phyloP scores from a whole-genome alignment of 192 early-diverging fungal species.

The Phlyctochytrium planicorne region DNA sequence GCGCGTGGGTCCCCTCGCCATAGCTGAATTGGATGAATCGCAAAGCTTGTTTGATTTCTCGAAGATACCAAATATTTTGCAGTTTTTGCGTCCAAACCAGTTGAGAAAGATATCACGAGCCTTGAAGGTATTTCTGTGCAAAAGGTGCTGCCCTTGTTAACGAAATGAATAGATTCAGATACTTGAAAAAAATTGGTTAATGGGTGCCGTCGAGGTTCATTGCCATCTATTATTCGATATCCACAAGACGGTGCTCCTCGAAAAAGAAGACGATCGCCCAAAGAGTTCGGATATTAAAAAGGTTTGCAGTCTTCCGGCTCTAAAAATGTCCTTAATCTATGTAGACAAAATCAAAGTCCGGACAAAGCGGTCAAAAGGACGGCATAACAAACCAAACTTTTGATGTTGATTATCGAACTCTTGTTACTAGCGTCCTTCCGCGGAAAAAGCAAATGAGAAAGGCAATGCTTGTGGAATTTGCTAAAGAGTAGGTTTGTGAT shows the following conservation, averaged over 20 bases:
- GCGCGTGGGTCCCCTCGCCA: conserved; percentile 45
- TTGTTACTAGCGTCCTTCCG: conserved; percentile 37
- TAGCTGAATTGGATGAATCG: conserved; percentile 49
- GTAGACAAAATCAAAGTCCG: too few species aligned
- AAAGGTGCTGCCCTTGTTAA: not conserved
- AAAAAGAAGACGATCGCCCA: conserved; percentile 30
- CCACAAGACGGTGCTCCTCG: conserved; percentile 32
- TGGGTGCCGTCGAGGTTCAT: conserved; percentile 43
- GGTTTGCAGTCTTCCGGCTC: too few species aligned
- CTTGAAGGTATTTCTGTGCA: conserved; percentile 36
- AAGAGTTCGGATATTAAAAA: conserved; percentile 27
- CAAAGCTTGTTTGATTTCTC: conserved; percentile 33
- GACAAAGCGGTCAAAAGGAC: not conserved
- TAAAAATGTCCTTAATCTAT: too few species aligned
- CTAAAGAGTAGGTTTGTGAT: conserved; percentile 30
- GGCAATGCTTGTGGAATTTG: conserved; percentile 45
- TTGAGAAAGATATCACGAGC: conserved; percentile 26
- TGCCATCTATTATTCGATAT: conserved; percentile 35
- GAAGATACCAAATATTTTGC: conserved; percentile 31
- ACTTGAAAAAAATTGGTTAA: conserved; percentile 47
- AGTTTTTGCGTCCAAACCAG: conserved; percentile 21
- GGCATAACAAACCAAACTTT: not conserved
- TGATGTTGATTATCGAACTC: conserved; percentile 44
- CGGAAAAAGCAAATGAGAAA: conserved; percentile 51
- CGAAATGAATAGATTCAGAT: conserved; percentile 33